Percentiles rank a stretch among this genome's conserved stretches.
Conservation (phyloP, 148 eudicot species). For the Pharnaceum exiguum region DNA sequence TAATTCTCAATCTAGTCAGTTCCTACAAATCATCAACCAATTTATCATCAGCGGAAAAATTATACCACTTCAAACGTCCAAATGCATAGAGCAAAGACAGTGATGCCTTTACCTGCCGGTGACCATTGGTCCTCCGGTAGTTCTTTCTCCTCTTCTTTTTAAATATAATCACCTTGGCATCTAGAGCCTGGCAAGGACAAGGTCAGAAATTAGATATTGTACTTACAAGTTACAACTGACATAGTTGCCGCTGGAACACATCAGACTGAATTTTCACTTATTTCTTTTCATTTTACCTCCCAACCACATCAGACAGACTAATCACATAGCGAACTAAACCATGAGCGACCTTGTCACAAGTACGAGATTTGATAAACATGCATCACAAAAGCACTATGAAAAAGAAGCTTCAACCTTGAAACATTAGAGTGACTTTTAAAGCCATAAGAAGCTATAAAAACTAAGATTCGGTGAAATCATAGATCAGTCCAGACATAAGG, state of each 20-base stretch:
- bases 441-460: too few species aligned
- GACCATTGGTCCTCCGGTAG: slow-evolving; percentile 87
- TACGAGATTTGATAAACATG: too few species aligned
- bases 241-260: neutral
- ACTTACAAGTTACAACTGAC: neutral
- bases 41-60: neutral
- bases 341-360: too few species aligned
- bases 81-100: neutral
- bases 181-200: slow-evolving; percentile 58
- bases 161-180: slow-evolving; percentile 94
- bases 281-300: neutral
- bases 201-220: neutral
- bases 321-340: too few species aligned
- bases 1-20: slow-evolving; percentile 84
- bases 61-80: neutral
- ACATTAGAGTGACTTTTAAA: too few species aligned
- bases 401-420: too few species aligned
- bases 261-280: too few species aligned
- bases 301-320: neutral
- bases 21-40: slow-evolving; percentile 41
- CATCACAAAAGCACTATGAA: too few species aligned
- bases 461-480: too few species aligned
- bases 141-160: slow-evolving; percentile 98
- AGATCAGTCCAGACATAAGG: too few species aligned
- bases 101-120: slow-evolving; percentile 71